Evolutionary conservation across 2,329 filamentous ascomycete genomes (phyloP).

Genomic region (Aspergillus bombycis): DNA sequence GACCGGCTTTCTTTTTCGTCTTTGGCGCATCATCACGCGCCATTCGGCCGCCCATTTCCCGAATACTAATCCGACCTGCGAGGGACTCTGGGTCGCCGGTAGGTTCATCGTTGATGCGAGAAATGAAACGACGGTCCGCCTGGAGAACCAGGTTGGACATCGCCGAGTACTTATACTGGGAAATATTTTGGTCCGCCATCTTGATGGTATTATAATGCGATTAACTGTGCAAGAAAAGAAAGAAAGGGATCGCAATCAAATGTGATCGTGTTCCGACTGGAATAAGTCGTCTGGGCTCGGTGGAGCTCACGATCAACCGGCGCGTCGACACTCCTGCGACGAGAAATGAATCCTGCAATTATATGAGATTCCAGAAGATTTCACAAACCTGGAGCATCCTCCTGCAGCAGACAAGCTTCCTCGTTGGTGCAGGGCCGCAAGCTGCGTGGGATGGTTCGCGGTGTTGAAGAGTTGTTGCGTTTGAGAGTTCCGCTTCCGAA

Average conservation of each 20-base stretch:
- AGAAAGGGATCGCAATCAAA: slow-evolving; percentile 22
- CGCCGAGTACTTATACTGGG: slow-evolving; percentile 98
- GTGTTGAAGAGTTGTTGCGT: slow-evolving; percentile 29
- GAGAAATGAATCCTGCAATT: slow-evolving; percentile 29
- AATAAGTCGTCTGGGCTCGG: slow-evolving; percentile 30
- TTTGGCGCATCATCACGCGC: slow-evolving; percentile 79
- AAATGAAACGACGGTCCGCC: slow-evolving; percentile 95
- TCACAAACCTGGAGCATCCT: slow-evolving; percentile 45
- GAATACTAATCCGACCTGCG: slow-evolving; percentile 88
- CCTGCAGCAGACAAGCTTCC: slow-evolving; percentile 33
- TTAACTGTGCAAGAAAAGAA: slow-evolving; percentile 15
- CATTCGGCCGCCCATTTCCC: slow-evolving; percentile 89
- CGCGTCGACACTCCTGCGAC: slow-evolving; percentile 36
- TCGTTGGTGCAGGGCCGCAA: slow-evolving; percentile 31
- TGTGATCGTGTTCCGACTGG: slow-evolving; percentile 32
- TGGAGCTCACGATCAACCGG: slow-evolving; percentile 38
- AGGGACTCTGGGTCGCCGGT: slow-evolving; percentile 97
- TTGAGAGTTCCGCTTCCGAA: slow-evolving; percentile 31
- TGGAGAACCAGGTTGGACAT: slow-evolving; percentile 99
- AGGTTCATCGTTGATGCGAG: slow-evolving; percentile 87
- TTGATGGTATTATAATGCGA: slow-evolving; percentile 31
- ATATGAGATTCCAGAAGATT: slow-evolving; percentile 27
- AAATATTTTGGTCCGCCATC: slow-evolving; percentile 78
- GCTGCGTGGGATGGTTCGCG: slow-evolving; percentile 22
- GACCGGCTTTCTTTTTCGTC: slow-evolving; percentile 71